Evolutionary conservation across 2,329 filamentous ascomycete species (phyloP).

Genomic region (Colletotrichum sojae): DNA sequence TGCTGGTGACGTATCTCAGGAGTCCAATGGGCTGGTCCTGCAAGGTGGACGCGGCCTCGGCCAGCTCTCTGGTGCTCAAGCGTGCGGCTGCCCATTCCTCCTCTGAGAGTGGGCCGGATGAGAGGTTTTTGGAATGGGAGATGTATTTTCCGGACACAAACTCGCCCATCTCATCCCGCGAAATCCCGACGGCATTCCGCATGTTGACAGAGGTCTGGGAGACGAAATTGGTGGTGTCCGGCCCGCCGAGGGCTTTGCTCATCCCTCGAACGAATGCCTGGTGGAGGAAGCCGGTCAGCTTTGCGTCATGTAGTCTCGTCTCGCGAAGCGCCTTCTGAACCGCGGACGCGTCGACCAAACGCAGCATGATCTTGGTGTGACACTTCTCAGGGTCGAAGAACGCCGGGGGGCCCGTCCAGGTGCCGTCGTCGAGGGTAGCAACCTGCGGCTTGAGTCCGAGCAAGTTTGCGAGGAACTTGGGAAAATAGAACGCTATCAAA

Average conservation of each 20-base stretch:
- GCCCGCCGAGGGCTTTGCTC: constrained; percentile 46
- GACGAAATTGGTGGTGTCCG: constrained; percentile 50
- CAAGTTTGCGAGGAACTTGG: constrained; percentile 48
- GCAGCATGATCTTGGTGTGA: constrained; percentile 49
- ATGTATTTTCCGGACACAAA: constrained; percentile 50
- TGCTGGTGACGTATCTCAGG: constrained; percentile 56
- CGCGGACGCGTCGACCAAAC: constrained; percentile 48
- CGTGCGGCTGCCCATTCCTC: constrained; percentile 53
- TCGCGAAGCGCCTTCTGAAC: constrained; percentile 47
- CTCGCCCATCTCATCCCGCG: constrained; percentile 53
- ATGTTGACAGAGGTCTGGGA: constrained; percentile 58
- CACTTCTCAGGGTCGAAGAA: constrained; percentile 46
- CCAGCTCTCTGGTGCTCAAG: constrained; percentile 50
- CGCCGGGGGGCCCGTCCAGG: constrained; percentile 51
- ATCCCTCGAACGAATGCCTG: constrained; percentile 56
- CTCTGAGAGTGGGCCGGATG: constrained; percentile 27
- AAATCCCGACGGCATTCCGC: constrained; percentile 50
- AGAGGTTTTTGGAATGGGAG: constrained; percentile 41
- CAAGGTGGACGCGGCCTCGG: constrained; percentile 46
- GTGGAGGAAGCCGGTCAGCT: constrained; percentile 58
- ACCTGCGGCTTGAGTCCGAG: constrained; percentile 51
- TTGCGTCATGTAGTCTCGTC: constrained; percentile 52
- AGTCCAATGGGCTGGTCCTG: constrained; percentile 54
- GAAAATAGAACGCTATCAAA: constrained; percentile 54
- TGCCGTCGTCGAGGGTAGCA: constrained; percentile 46